Conservation (phyloP, 352 stramenopile genomes). For the Phytopythium litorale region DNA sequence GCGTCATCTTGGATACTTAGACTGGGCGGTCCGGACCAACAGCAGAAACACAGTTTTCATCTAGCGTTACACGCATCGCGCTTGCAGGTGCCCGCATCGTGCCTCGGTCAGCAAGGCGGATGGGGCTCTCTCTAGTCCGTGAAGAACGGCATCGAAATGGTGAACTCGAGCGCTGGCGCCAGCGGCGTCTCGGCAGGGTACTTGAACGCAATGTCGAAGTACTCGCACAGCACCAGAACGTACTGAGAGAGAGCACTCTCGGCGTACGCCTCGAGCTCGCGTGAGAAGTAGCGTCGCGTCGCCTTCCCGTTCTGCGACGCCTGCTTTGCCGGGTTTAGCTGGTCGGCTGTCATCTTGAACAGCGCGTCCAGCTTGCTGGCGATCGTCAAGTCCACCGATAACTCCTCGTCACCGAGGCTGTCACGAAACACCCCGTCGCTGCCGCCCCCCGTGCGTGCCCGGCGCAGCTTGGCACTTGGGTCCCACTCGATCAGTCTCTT, state of each 20-base stretch:
- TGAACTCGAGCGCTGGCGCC: conserved; percentile 77
- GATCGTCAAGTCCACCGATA: conserved; percentile 80
- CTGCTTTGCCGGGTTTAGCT: conserved; percentile 36
- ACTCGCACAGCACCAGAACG: conserved; percentile 74
- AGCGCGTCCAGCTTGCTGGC: conserved; percentile 80
- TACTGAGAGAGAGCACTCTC: conserved; percentile 74
- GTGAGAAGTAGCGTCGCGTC: conserved; percentile 46
- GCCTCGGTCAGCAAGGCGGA: not conserved
- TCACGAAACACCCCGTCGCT: conserved; percentile 66
- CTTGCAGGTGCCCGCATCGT: not conserved
- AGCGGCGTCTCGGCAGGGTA: conserved; percentile 38
- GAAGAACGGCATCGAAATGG: conserved; percentile 65
- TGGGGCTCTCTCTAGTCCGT: conserved; percentile 34
- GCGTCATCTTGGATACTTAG: no score
- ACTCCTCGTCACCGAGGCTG: conserved; percentile 70
- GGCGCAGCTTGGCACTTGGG: conserved; percentile 41
- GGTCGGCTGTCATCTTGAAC: conserved; percentile 85
- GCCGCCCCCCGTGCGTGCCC: conserved; percentile 22
- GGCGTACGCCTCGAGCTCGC: conserved; percentile 65
- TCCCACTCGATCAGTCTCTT: conserved; percentile 70
- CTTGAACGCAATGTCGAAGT: conserved; percentile 73
- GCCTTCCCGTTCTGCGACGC: conserved; percentile 1
- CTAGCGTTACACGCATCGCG: not conserved
- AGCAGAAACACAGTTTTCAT: not conserved
- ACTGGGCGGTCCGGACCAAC: not conserved